These are phyloP conservation scores for Colletotrichum incanum DNA, from an alignment of 2,329 filamentous ascomycete species.

Conservation along the genomic window DNA sequence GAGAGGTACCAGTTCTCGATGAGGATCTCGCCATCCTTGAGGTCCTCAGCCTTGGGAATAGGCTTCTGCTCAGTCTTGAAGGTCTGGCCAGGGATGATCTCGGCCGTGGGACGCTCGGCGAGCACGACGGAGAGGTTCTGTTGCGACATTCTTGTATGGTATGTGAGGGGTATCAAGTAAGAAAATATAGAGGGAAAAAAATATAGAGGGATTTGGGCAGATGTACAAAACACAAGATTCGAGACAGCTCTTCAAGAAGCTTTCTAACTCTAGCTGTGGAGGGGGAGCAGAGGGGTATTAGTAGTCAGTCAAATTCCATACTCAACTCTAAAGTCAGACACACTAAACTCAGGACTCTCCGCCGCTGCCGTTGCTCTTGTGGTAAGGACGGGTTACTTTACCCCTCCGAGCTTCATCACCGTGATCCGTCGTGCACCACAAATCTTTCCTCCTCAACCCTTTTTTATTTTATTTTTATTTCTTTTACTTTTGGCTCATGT, in stretches of 20 bases:
- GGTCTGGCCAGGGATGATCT: conserved; percentile 77
- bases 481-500: conserved; percentile 33
- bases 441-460: neutral
- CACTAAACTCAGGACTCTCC: neutral
- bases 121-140: conserved; percentile 70
- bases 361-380: neutral
- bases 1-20: conserved; percentile 75
- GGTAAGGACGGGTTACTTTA: neutral
- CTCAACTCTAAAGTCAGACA: neutral
- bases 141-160: conserved; percentile 54
- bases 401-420: conserved; percentile 9
- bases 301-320: neutral
- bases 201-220: neutral
- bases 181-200: neutral
- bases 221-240: neutral
- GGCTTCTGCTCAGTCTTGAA: conserved; percentile 70
- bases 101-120: conserved; percentile 72
- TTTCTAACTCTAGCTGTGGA: neutral
- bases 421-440: conserved; percentile 6
- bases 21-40: conserved; percentile 77
- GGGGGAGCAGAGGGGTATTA: conserved; percentile 13
- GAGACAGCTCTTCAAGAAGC: neutral
- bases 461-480: neutral
- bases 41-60: conserved; percentile 65
- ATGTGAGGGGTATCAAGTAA: neutral